Conservation (phyloP, 768 basidiomycete genomes). For the Tricholomella constricta region DNA sequence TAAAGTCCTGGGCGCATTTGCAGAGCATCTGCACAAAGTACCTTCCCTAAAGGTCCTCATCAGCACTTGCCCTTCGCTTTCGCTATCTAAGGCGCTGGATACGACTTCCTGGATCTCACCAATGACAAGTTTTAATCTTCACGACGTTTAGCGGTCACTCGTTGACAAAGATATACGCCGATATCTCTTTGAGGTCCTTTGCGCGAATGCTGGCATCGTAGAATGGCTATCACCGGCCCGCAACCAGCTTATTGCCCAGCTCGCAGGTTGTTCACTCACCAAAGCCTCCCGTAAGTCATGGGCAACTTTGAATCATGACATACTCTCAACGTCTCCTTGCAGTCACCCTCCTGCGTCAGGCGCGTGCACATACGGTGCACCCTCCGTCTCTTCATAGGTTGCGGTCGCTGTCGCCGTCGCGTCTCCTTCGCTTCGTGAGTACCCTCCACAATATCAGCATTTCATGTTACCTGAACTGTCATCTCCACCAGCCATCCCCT, state of each 20-base stretch:
- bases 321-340: neutral
- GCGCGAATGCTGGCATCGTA: conserved; percentile 12
- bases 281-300: conserved; percentile 48
- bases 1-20: conserved; percentile 13
- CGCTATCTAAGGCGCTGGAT: neutral
- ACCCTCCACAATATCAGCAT: neutral
- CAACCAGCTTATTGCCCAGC: conserved; percentile 63
- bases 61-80: conserved; percentile 15
- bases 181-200: conserved; percentile 15
- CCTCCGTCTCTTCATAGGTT: conserved; percentile 57
- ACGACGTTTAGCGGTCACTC: conserved; percentile 9
- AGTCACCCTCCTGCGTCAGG: conserved; percentile 30
- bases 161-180: conserved; percentile 15
- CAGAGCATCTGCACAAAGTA: conserved; percentile 11
- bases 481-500: conserved; percentile 44
- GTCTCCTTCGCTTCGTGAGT: conserved; percentile 47
- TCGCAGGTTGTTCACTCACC: conserved; percentile 62
- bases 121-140: conserved; percentile 9
- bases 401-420: conserved; percentile 58
- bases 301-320: neutral
- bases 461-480: neutral
- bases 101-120: conserved; percentile 3
- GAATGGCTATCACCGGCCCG: conserved; percentile 30
- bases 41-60: conserved; percentile 19
- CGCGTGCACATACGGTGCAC: conserved; percentile 55